phyloP scores from a whole-genome alignment of 371 early-diverging fungal genomes.

The Mucor plumbeus region DNA sequence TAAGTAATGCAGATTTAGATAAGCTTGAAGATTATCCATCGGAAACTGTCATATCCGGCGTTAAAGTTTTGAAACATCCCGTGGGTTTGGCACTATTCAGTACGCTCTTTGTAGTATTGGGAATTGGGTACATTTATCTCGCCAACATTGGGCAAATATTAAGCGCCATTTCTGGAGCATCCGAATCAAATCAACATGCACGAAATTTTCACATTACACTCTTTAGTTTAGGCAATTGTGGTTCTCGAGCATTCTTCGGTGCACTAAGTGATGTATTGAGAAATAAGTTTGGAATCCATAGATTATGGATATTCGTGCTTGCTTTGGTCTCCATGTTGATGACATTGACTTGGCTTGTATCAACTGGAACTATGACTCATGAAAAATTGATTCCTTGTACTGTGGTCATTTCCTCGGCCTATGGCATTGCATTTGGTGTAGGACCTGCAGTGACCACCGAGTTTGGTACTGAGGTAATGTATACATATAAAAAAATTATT shows the following conservation, averaged over 20 bases:
- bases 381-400: slow-evolving; percentile 27
- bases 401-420: slow-evolving; percentile 25
- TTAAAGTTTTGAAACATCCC: slow-evolving; percentile 39
- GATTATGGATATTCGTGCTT: slow-evolving; percentile 46
- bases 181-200: slow-evolving; percentile 29
- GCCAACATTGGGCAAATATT: slow-evolving; percentile 49
- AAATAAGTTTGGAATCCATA: slow-evolving; percentile 41
- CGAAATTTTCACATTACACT: slow-evolving; percentile 48
- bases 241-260: slow-evolving; percentile 48
- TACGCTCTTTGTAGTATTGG: slow-evolving; percentile 40
- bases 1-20: not conserved
- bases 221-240: slow-evolving; percentile 55
- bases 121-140: slow-evolving; percentile 53
- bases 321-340: slow-evolving; percentile 30
- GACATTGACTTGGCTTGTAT: slow-evolving; percentile 30
- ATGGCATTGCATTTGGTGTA: slow-evolving; percentile 39
- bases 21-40: slow-evolving; percentile 11
- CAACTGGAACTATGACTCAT: slow-evolving; percentile 1
- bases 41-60: slow-evolving; percentile 26
- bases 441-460: slow-evolving; percentile 33
- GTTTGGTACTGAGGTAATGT: slow-evolving; percentile 28
- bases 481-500: not conserved
- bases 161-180: slow-evolving; percentile 23
- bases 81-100: slow-evolving; percentile 43
- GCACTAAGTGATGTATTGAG: slow-evolving; percentile 48